phyloP scores from a whole-genome alignment of 139 green algal genomes.

The Marvania coccoides region DNA sequence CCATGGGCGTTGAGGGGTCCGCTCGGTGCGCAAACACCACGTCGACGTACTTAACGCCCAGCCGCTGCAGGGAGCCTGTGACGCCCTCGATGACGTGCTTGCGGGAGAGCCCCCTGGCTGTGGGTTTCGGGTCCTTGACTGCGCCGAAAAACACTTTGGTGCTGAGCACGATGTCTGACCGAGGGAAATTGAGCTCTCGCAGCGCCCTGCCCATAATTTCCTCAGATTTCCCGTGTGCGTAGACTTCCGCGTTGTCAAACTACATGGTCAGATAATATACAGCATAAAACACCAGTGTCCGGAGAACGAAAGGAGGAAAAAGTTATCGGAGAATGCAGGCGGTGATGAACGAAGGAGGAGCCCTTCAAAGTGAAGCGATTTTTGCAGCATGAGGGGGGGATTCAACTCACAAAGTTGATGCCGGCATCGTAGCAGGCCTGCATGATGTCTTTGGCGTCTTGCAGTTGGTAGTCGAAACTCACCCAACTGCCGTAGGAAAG shows the following conservation, averaged over 20 bases:
- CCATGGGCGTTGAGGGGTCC: slow-evolving; percentile 67
- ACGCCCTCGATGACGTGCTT: slow-evolving; percentile 87
- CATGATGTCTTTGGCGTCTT: slow-evolving; percentile 60
- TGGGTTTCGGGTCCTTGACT: slow-evolving; percentile 35
- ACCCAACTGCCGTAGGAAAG: slow-evolving; percentile 65
- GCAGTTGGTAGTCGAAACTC: slow-evolving; percentile 47
- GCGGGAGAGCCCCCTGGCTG: slow-evolving; percentile 61
- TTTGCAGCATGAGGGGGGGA: background rate
- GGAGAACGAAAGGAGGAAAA: background rate
- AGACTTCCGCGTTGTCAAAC: slow-evolving; percentile 83
- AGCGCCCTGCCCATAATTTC: slow-evolving; percentile 70
- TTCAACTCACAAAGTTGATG: slow-evolving; percentile 58
- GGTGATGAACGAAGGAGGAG: background rate
- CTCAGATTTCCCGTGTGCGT: slow-evolving; percentile 65
- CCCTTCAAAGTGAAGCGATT: background rate
- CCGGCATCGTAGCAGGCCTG: slow-evolving; percentile 35
- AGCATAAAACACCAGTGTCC: background rate
- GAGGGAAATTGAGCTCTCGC: slow-evolving; percentile 55
- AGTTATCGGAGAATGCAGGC: background rate
- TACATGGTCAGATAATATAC: background rate
- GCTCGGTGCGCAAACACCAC: slow-evolving; percentile 76
- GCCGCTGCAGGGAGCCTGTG: slow-evolving; percentile 55
- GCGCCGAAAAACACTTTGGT: slow-evolving; percentile 80
- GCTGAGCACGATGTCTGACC: slow-evolving; percentile 59
- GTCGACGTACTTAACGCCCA: slow-evolving; percentile 81